A percentile compares a stretch with the other conserved stretches of the same genome.
Evolutionary conservation across 2,329 filamentous ascomycete species (phyloP).

Genomic region (Trichoderma polysporum): DNA sequence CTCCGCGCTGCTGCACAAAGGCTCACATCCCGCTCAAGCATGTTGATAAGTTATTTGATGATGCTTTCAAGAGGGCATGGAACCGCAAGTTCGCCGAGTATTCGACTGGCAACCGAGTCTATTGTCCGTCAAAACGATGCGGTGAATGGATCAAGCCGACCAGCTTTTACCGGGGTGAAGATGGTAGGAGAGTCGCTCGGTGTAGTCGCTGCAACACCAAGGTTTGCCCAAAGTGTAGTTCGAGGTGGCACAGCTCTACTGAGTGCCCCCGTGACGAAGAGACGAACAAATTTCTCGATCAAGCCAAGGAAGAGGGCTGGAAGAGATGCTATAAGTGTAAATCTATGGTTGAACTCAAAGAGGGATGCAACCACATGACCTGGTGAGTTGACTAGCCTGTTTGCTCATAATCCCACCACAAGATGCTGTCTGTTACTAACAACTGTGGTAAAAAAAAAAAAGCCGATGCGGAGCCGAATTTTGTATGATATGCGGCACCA

Average conservation of each 20-base stretch:
- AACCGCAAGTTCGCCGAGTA: conserved; percentile 78
- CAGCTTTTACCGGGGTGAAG: conserved; percentile 56
- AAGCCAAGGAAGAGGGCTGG: conserved; percentile 69
- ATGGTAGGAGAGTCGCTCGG: conserved; percentile 63
- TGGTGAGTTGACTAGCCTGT: conserved; percentile 56
- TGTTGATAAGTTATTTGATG: conserved; percentile 72
- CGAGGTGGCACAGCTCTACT: conserved; percentile 66
- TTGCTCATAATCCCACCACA: conserved; percentile 20
- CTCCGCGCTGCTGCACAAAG: conserved; percentile 74
- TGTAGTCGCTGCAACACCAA: conserved; percentile 72
- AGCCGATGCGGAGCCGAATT: conserved; percentile 80
- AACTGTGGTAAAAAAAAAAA: not conserved
- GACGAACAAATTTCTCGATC: conserved; percentile 60
- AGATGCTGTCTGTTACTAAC: conserved; percentile 3
- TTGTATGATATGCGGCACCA: conserved; percentile 79
- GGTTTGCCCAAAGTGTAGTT: conserved; percentile 72
- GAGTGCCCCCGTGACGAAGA: conserved; percentile 73
- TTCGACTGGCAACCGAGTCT: conserved; percentile 70
- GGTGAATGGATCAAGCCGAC: conserved; percentile 77
- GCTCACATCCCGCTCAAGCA: conserved; percentile 73
- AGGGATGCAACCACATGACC: conserved; percentile 86
- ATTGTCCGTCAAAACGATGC: conserved; percentile 72
- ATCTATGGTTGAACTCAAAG: conserved; percentile 72
- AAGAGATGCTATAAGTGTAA: conserved; percentile 74
- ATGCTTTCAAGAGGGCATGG: conserved; percentile 74